Evolutionary conservation across 2,329 filamentous ascomycete species (phyloP).

Genomic region (Talaromyces sp.): DNA sequence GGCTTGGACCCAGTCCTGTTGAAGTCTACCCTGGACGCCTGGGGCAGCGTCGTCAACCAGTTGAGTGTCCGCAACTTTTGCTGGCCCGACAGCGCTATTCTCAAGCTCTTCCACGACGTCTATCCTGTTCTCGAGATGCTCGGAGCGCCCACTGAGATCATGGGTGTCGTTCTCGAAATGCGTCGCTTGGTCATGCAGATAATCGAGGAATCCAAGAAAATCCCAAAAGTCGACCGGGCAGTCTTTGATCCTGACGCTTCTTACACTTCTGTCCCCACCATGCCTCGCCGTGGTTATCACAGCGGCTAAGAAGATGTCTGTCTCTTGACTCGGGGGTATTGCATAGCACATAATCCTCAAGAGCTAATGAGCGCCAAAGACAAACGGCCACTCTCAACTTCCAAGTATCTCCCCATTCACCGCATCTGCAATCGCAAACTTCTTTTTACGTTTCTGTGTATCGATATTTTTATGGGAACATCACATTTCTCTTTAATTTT

Average conservation of each 20-base stretch:
- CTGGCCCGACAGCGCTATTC: constrained; percentile 42
- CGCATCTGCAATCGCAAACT: not conserved
- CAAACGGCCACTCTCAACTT: not conserved
- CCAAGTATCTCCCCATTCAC: not conserved
- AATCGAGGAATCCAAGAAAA: constrained; percentile 4
- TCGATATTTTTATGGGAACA: not conserved
- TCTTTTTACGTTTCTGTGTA: not conserved
- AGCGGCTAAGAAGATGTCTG: not conserved
- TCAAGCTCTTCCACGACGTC: constrained; percentile 45
- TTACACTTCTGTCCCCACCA: not conserved
- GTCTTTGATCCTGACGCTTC: not conserved
- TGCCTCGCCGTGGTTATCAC: not conserved
- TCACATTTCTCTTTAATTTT: not conserved
- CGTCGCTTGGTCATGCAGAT: constrained; percentile 3
- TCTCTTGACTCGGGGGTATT: not conserved
- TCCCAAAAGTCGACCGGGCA: constrained; percentile 1
- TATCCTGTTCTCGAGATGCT: constrained; percentile 46
- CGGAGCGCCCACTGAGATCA: constrained; percentile 34
- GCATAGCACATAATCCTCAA: not conserved
- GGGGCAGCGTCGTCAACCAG: constrained; percentile 42
- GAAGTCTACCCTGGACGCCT: constrained; percentile 44
- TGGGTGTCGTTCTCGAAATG: constrained; percentile 25
- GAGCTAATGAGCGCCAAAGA: not conserved
- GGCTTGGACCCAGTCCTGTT: constrained; percentile 33
- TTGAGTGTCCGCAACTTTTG: constrained; percentile 48